A percentile compares a stretch with the other conserved stretches of the same genome.
Conservation (phyloP, 306 rosid species). For the Ziziphus jujuba region DNA sequence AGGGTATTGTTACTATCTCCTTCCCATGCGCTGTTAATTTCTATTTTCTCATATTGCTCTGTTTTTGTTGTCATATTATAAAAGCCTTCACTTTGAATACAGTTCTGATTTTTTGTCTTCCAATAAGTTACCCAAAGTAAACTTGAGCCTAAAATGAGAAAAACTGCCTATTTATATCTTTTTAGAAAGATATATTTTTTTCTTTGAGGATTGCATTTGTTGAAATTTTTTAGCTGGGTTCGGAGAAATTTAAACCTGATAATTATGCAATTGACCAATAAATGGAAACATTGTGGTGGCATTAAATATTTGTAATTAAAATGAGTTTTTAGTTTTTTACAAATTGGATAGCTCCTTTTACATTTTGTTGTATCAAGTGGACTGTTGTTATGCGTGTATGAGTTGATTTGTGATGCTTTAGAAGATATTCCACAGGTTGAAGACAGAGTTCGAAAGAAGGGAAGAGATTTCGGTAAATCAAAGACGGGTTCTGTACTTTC, state of each 20-base stretch:
- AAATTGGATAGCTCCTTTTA: background rate
- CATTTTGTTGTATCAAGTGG: background rate
- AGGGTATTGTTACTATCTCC: slow-evolving; percentile 33
- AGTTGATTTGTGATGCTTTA: slow-evolving; percentile 21
- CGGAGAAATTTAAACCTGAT: too few relatives aligned
- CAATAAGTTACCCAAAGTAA: too few relatives aligned
- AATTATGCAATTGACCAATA: too few relatives aligned
- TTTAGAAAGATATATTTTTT: too few relatives aligned
- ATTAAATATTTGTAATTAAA: too few relatives aligned
- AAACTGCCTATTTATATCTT: too few relatives aligned
- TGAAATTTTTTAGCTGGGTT: too few relatives aligned
- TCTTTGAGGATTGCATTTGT: too few relatives aligned
- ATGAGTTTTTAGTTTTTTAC: too few relatives aligned
- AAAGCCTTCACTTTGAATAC: background rate
- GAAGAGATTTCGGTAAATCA: slow-evolving; percentile 70
- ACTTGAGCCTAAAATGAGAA: too few relatives aligned
- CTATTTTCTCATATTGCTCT: background rate
- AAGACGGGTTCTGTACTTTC: slow-evolving; percentile 85
- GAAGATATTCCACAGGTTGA: slow-evolving; percentile 51
- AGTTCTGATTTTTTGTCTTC: too few relatives aligned
- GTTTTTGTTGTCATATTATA: background rate
- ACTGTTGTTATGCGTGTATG: background rate
- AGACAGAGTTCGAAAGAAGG: slow-evolving; percentile 80
- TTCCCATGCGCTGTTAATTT: background rate
- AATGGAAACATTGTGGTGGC: too few relatives aligned